phyloP scores from a whole-genome alignment of 352 stramenopile species.

The Phytophthora hybrid region DNA sequence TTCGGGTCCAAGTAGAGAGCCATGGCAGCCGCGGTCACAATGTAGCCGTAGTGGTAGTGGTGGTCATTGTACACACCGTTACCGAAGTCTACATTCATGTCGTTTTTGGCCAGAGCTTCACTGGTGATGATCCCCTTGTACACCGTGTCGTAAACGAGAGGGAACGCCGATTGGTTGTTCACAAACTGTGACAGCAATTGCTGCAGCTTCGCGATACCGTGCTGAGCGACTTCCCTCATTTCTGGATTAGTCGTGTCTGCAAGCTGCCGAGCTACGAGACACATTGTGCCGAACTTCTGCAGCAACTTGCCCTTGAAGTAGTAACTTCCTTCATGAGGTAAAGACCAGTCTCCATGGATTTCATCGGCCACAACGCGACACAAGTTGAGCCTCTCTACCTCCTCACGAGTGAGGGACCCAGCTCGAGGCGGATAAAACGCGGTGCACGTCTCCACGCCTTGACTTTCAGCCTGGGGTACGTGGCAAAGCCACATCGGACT shows the following conservation, averaged over 20 bases:
- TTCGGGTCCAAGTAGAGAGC: slow-evolving; percentile 48
- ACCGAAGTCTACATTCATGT: slow-evolving; percentile 80
- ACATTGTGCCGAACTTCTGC: slow-evolving; percentile 85
- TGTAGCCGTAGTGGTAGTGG: slow-evolving; percentile 81
- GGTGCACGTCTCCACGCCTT: slow-evolving; percentile 53
- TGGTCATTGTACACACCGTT: slow-evolving; percentile 82
- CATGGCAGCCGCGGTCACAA: slow-evolving; percentile 63
- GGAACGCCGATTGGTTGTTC: slow-evolving; percentile 53
- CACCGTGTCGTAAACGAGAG: slow-evolving; percentile 73
- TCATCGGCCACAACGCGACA: slow-evolving; percentile 61
- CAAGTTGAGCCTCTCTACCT: slow-evolving; percentile 48
- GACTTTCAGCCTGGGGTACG: slow-evolving; percentile 47
- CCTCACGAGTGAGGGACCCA: slow-evolving; percentile 39
- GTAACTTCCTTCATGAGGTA: slow-evolving; percentile 77
- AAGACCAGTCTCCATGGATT: slow-evolving; percentile 73
- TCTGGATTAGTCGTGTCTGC: slow-evolving; percentile 65
- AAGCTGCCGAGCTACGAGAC: slow-evolving; percentile 70
- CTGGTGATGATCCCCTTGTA: slow-evolving; percentile 75
- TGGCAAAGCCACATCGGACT: slow-evolving; percentile 60
- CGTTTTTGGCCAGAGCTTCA: slow-evolving; percentile 59
- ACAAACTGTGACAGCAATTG: slow-evolving; percentile 55
- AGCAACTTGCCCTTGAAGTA: slow-evolving; percentile 88
- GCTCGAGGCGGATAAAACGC: slow-evolving; percentile 58
- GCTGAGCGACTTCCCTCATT: slow-evolving; percentile 50
- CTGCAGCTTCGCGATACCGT: slow-evolving; percentile 59